Conservation (phyloP, 176 grass and related monocot species). For the Juncus inflexus region DNA sequence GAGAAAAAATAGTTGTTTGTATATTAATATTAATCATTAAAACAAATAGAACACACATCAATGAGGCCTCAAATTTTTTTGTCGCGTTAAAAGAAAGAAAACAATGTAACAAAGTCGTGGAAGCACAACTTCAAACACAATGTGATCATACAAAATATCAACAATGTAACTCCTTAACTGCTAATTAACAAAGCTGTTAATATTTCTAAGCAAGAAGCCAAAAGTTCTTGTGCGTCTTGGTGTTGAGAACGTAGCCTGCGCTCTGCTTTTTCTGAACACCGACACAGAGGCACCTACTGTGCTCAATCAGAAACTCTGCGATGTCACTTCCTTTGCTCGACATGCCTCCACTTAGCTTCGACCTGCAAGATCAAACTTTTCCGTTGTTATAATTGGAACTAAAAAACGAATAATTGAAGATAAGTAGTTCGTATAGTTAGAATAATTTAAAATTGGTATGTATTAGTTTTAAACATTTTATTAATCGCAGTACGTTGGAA, state of each 20-base stretch:
- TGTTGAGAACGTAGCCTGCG: conserved; percentile 83
- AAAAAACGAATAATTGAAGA: not conserved
- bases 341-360: conserved; percentile 35
- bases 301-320: conserved; percentile 73
- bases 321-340: conserved; percentile 49
- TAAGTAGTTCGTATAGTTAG: not conserved
- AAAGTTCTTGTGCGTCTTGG: conserved; percentile 88
- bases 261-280: conserved; percentile 95
- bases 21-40: no score
- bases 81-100: no score
- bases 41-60: no score
- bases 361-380: conserved; percentile 13
- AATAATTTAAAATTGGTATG: not conserved
- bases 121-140: conserved; percentile 3
- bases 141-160: not conserved
- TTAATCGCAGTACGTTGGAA: no score
- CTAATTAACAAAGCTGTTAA: conserved; percentile 17
- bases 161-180: not conserved
- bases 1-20: no score
- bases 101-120: no score
- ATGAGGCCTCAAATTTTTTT: no score
- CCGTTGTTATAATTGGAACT: no score
- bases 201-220: conserved; percentile 76
- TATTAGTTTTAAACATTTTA: not conserved
- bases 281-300: conserved; percentile 88